Conservation (phyloP, 2,329 filamentous ascomycete species). For the Aureobasidium subglaciale region DNA sequence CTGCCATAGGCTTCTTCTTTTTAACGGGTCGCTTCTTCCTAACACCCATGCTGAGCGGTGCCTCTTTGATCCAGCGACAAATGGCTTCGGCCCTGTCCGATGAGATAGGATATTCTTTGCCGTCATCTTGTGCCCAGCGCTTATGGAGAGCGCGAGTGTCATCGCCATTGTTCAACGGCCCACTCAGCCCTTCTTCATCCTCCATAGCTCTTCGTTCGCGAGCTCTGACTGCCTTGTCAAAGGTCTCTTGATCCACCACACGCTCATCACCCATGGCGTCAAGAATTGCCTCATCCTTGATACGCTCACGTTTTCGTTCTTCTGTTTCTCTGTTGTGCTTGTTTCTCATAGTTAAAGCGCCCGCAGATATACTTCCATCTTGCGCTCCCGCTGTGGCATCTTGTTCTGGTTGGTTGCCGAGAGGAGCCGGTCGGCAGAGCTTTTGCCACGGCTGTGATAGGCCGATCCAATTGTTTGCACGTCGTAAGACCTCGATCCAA, state of each 20-base stretch:
- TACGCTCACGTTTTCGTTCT: constrained; percentile 51
- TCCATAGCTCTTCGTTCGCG: constrained; percentile 51
- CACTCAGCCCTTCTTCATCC: constrained; percentile 44
- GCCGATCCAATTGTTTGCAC: constrained; percentile 62
- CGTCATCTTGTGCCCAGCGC: constrained; percentile 10
- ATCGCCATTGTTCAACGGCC: constrained; percentile 26
- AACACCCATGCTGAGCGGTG: constrained; percentile 33
- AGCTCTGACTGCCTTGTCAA: constrained; percentile 56
- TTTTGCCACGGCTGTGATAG: constrained; percentile 61
- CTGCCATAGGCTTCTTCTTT: constrained; percentile 11
- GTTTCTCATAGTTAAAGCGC: constrained; percentile 6
- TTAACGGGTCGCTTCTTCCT: constrained; percentile 29
- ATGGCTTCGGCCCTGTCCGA: constrained; percentile 65
- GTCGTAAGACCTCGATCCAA: constrained; percentile 69
- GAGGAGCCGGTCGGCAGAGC: constrained; percentile 51
- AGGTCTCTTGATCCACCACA: constrained; percentile 59
- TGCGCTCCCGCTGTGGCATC: constrained; percentile 3
- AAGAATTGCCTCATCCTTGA: constrained; percentile 59
- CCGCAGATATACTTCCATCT: constrained; percentile 17
- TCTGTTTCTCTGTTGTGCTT: constrained; percentile 36
- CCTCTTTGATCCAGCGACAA: constrained; percentile 58
- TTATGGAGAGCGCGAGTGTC: not conserved
- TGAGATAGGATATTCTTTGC: constrained; percentile 60
- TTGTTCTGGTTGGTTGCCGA: constrained; percentile 31
- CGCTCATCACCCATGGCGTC: constrained; percentile 62